Base-by-base conservation (phyloP, 2,329 filamentous ascomycete species). In the Penicillium brasilianum region DNA sequence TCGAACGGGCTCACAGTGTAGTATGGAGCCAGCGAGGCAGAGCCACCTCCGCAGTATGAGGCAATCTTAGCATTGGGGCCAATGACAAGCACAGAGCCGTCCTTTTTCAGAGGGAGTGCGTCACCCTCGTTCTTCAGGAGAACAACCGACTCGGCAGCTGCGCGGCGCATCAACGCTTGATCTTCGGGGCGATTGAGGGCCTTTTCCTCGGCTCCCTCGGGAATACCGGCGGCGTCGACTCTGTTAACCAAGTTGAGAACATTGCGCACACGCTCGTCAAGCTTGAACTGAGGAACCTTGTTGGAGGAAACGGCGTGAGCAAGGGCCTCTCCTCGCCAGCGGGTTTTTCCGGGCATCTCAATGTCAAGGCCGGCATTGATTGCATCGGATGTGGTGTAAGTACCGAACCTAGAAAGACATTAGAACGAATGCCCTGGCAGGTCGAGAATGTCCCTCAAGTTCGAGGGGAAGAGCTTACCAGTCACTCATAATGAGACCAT, bases 101-200 rank as follows among this genome's bases (percentile, higher is more conserved):
- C 73, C 50, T 78, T 80, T 41, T 77, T 74, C 55, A 86, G 71
- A 0, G 90, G 90, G 1, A 93, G 79, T 0, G 88, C 73, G 14
- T 79, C 80, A 39, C 83, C 83, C 13, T 91, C 84, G 66, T 93
- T 93, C 77, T 92, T 92, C 52, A 93, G 78, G 13, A 93, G 80
- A 1, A 92, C 89, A 9, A 91, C 87, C 3, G 87, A 87, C 71
- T 92, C 88, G 4, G 87, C 84, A 18, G 88, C 89, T 25, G 90
- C 82, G 57, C 83, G 82, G 18, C 90, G 83, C 22, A 92, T 83
- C 49, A 92, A 79, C 16, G 82, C 83, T 4, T 87, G 84, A 39
- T 87, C 87, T 72, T 90, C 84, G 0, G 84, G 81, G 0, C 85
- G 89, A 69, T 92, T 80, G 8, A 82, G 78, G 0, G 78, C 81